phyloP scores from a whole-genome alignment of 2,329 filamentous ascomycete genomes.

The Exophiala oligosperma region DNA sequence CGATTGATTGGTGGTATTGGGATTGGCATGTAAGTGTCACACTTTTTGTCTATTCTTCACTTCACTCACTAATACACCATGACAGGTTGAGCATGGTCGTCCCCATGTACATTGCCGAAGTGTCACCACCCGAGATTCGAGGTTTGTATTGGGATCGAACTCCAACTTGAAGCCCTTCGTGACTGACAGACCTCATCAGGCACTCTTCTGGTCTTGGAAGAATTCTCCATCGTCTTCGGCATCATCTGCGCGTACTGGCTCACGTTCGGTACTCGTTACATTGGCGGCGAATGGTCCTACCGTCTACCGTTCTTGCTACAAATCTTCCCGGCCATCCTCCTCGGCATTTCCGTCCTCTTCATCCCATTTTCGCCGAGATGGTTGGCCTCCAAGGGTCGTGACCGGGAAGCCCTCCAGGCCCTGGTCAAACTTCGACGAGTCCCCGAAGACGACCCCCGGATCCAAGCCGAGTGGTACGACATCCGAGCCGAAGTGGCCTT shows the following conservation, averaged over 20 bases:
- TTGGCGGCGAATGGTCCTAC: conserved; percentile 49
- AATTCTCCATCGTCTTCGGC: conserved; percentile 40
- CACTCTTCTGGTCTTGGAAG: conserved; percentile 40
- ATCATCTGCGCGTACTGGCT: conserved; percentile 42
- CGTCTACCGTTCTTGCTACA: conserved; percentile 51
- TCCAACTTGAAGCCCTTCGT: background rate
- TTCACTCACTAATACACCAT: background rate
- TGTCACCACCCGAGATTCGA: conserved; percentile 41
- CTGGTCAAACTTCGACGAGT: conserved; percentile 51
- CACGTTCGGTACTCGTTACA: conserved; percentile 46
- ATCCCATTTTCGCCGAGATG: conserved; percentile 59
- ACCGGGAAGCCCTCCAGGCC: conserved; percentile 51
- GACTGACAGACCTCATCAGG: conserved; percentile 14
- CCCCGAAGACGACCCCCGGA: conserved; percentile 48
- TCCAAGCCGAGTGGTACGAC: conserved; percentile 53
- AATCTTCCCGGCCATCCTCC: conserved; percentile 41
- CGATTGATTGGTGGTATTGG: conserved; percentile 53
- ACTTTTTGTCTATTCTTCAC: background rate
- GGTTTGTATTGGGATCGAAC: conserved; percentile 10
- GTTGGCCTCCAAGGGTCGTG: conserved; percentile 48
- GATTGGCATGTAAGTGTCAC: conserved; percentile 46
- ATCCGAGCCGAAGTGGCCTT: conserved; percentile 56
- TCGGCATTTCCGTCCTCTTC: conserved; percentile 39
- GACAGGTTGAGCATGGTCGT: conserved; percentile 47
- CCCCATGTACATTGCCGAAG: conserved; percentile 56